Conservation (phyloP, 2,329 filamentous ascomycete genomes). For the Phaeosphaeria sp. region DNA sequence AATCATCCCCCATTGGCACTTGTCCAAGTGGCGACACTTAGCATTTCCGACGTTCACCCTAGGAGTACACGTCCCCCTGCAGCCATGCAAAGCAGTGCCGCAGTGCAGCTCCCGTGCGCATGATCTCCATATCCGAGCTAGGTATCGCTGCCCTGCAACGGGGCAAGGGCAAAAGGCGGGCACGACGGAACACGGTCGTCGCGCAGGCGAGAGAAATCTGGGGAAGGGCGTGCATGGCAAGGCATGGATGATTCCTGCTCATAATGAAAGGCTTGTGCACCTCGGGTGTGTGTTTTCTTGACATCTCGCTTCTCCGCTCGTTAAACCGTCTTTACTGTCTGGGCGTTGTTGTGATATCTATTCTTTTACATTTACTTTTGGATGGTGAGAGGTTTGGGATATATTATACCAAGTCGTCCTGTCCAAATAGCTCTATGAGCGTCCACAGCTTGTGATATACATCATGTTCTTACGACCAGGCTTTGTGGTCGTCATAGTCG, state of each 20-base stretch:
- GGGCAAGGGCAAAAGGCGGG: constrained; percentile 20
- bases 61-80: not conserved
- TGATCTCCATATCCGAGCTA: constrained; percentile 13
- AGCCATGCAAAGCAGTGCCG: no score
- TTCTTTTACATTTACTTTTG: no score
- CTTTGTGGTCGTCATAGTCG: constrained; percentile 44
- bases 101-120: constrained; percentile 12
- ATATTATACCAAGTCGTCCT: no score
- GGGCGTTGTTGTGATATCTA: constrained; percentile 5
- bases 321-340: constrained; percentile 8
- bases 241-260: constrained; percentile 13
- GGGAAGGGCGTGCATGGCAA: constrained; percentile 26
- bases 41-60: not conserved
- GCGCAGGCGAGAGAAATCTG: constrained; percentile 23
- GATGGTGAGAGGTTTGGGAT: no score
- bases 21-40: not conserved
- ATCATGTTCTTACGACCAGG: constrained; percentile 41
- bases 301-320: constrained; percentile 8
- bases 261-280: constrained; percentile 13
- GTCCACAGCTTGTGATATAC: not conserved
- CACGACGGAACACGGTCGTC: constrained; percentile 16
- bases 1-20: not conserved
- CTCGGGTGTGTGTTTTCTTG: constrained; percentile 13
- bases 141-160: constrained; percentile 14
- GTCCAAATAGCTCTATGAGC: not conserved